Evolutionary conservation across 2,329 filamentous ascomycete genomes (phyloP), one percentile per base, ranked within the genome.

Genomic region (Aphanocladium album): DNA sequence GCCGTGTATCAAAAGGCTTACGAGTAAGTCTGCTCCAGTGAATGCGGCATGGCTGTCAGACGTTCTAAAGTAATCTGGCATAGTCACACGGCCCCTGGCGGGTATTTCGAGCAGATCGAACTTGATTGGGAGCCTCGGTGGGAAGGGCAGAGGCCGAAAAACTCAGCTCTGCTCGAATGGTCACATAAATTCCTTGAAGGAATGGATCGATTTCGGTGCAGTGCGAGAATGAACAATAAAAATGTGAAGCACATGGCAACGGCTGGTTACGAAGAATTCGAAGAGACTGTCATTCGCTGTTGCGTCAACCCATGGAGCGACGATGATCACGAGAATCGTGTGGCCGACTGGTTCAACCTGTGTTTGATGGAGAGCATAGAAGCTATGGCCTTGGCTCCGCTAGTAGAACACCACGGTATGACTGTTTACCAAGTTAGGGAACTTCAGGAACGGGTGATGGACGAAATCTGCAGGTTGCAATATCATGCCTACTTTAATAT

Each of bases 21-120:
- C 66, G 76, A 81, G 83, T 90, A 25, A 49, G 54, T 43, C 16
- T 27, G 43, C 25, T n/a, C 46, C 46, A 19, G n/a, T 17, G 19
- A n/a, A 49, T 17, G 46, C 17, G 19, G 47, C 35, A 17, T 39
- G 35, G 35, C 35, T 6, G 5, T 39, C 12, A 11, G 35, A 39
- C 12, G 35, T 39, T 39, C 35, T 39, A 39, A 39, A 5, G 12
- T 39, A 46, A 37, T 19, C 17, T 11, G 35, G 35, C 33, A 21
- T 65, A 91, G 89, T 58, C 90, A 96, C 70, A 80, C 97, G 27
- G 86, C 86, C 67, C 91, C 87, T 1, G 81, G 78, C 45, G 93
- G 93, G 57, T 83, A 81, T 70, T 81, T 97, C 59, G 92, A 98
- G 74, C 91, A 96, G 66, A 84, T 96, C 53, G 93, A 98, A 72